Evolutionary conservation across 805 yeast species (phyloP), one percentile per base, ranked within the genome.

Genomic region (Candida dendrica): DNA sequence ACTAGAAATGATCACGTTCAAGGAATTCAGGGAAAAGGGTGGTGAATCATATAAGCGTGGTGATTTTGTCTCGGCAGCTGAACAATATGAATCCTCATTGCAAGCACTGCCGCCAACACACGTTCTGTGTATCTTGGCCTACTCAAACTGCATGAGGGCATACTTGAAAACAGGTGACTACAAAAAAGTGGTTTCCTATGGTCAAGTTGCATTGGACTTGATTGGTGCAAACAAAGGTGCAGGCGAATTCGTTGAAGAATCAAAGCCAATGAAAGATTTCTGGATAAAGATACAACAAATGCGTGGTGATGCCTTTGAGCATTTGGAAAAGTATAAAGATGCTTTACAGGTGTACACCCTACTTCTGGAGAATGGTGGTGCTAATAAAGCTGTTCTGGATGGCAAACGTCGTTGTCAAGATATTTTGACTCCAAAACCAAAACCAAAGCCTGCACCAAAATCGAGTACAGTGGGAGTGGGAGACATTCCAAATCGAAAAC

Each of bases 301-400:
- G 46, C 76, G 77, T 47, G 97, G 96, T 0, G 97, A 93, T 55
- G 81, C 91, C 2, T 69, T 80, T 34, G 99, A 93, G 61, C 78
- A 79, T 59, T 54, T 79, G 41, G 99, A 93, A 53, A 74, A 73
- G 49, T 86, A 72, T 60, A 57, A 69, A 42, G 80, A 73, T 6
- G 82, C 97, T 0, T 66, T 85, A 20, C 67, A 61, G 0, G 57
- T 75, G 6, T 91, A 88, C 68, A 74, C 72, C 44, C 59, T 66
- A 29, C 68, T 90, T 39, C 70, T 93, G 15, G 75, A 77, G 43
- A 75, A 78, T 45, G 95, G 95, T 0, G 75, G 75, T 19, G 74
- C 80, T 2, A 75, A 78, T 27, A 77, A 79, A 44, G 67, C 74
- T 26, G 69, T 78, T 0, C 64, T 91, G 74, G 96, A 86, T 39